A percentile compares a stretch with the other conserved stretches of the same genome.
Evolutionary conservation across 768 basidiomycete species (phyloP).

Genomic region (Cubamyces lactineus): DNA sequence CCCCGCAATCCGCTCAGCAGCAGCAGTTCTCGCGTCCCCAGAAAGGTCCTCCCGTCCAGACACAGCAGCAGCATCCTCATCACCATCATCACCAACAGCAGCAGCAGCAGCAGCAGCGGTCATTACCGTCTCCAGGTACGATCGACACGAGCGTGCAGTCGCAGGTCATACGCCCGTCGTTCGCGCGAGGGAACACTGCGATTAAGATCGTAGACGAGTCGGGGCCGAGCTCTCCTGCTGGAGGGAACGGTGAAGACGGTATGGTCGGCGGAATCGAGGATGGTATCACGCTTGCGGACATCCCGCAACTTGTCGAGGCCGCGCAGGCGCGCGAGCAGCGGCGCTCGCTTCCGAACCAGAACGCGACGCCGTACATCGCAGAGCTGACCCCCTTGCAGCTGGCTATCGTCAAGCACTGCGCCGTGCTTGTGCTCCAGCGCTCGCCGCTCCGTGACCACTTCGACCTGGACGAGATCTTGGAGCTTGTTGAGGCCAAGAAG

Average conservation of each 20-base stretch:
- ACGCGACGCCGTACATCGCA: constrained; percentile 79
- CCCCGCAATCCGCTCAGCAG: constrained; percentile 32
- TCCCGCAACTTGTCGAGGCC: constrained; percentile 89
- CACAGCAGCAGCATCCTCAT: constrained; percentile 27
- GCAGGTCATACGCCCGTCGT: constrained; percentile 65
- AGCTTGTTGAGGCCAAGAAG: constrained; percentile 92
- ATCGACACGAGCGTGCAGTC: constrained; percentile 38
- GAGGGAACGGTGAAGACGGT: constrained; percentile 44
- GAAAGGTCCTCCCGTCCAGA: constrained; percentile 10
- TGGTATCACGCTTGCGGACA: constrained; percentile 90
- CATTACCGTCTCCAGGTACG: constrained; percentile 39
- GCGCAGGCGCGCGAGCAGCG: constrained; percentile 90
- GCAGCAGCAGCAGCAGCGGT: constrained; percentile 36
- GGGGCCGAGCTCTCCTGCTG: constrained; percentile 70
- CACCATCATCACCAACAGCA: constrained; percentile 34
- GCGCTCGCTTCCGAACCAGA: constrained; percentile 78
- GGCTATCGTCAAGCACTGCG: constrained; percentile 90
- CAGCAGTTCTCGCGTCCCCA: constrained; percentile 33
- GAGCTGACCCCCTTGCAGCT: constrained; percentile 84
- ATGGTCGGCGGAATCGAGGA: constrained; percentile 76
- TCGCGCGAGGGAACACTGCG: constrained; percentile 80
- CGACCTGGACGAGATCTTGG: constrained; percentile 91
- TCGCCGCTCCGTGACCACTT: constrained; percentile 81
- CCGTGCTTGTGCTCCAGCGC: constrained; percentile 77
- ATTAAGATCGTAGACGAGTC: constrained; percentile 90